phyloP scores from a whole-genome alignment of 768 basidiomycete genomes.

The Candolleomyces eurysporus region DNA sequence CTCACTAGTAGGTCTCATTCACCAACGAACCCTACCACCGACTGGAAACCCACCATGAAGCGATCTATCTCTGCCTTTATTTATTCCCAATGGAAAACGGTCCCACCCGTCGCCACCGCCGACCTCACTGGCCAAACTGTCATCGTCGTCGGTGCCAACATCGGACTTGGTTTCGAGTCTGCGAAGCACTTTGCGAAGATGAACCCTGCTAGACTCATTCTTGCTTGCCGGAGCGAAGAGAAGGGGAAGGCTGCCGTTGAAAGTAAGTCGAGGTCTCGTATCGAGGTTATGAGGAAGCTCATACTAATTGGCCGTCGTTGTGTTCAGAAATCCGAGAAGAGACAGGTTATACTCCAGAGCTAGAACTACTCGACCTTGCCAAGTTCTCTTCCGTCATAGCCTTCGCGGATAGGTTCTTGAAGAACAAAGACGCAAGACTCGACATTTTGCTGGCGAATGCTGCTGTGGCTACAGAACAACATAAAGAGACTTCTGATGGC shows the following conservation, averaged over 20 bases:
- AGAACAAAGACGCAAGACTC: constrained; percentile 31
- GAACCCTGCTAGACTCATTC: constrained; percentile 36
- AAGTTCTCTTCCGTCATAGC: constrained; percentile 34
- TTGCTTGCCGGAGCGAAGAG: constrained; percentile 33
- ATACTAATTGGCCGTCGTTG: neutral
- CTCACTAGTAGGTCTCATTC: neutral
- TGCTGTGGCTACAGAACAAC: constrained; percentile 12
- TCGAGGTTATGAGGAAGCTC: neutral
- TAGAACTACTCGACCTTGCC: constrained; percentile 37
- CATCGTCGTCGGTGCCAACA: constrained; percentile 49
- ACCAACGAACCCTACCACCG: neutral
- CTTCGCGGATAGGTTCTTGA: constrained; percentile 29
- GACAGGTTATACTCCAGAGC: constrained; percentile 33
- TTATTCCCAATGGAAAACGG: neutral
- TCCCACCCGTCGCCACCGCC: constrained; percentile 28
- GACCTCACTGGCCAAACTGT: constrained; percentile 47
- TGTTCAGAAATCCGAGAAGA: constrained; percentile 20
- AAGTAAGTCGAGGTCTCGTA: constrained; percentile 22
- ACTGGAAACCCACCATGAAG: neutral
- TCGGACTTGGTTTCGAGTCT: constrained; percentile 47
- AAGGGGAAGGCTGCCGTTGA: constrained; percentile 33
- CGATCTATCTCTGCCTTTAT: neutral
- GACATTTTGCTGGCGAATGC: constrained; percentile 49
- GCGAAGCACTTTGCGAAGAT: constrained; percentile 44
- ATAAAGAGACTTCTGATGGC: constrained; percentile 33